Percentiles rank a stretch among this genome's conserved stretches.
Evolutionary conservation across 257 asterid genomes (phyloP).

Genomic region (Verbascum thapsus): DNA sequence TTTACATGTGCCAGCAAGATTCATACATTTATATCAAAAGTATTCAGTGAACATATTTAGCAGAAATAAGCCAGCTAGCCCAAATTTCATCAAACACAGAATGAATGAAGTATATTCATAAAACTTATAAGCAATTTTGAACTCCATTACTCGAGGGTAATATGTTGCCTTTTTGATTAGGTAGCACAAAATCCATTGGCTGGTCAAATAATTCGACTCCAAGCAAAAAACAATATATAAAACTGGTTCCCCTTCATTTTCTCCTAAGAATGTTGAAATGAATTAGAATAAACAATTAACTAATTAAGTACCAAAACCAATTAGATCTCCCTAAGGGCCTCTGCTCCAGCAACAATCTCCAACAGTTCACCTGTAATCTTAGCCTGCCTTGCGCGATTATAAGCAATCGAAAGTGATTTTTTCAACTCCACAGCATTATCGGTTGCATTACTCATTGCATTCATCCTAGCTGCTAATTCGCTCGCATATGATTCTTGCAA

Average conservation of each 20-base stretch:
- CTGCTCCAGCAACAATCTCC: slow-evolving; percentile 83
- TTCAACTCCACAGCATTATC: slow-evolving; percentile 70
- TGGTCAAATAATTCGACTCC: background rate
- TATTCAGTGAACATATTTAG: background rate
- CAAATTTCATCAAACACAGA: background rate
- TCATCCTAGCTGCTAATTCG: slow-evolving; percentile 75
- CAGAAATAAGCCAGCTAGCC: background rate
- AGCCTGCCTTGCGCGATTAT: slow-evolving; percentile 71
- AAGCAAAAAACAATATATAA: background rate
- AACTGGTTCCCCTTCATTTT: background rate
- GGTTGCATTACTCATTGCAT: slow-evolving; percentile 73
- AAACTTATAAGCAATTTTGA: background rate
- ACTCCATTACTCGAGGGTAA: background rate
- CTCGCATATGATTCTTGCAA: slow-evolving; percentile 86
- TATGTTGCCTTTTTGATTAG: background rate
- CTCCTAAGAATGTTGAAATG: slow-evolving; percentile 12
- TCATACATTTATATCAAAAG: background rate
- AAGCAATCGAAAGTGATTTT: slow-evolving; percentile 55
- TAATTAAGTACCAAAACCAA: slow-evolving; percentile 11
- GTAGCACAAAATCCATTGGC: background rate
- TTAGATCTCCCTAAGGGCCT: slow-evolving; percentile 42
- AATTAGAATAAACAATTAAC: background rate
- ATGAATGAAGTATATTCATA: background rate
- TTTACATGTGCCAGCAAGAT: background rate
- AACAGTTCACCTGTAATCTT: slow-evolving; percentile 71